Base-by-base conservation (phyloP, 2,329 filamentous ascomycete species). In the Clarireedia hainanense region DNA sequence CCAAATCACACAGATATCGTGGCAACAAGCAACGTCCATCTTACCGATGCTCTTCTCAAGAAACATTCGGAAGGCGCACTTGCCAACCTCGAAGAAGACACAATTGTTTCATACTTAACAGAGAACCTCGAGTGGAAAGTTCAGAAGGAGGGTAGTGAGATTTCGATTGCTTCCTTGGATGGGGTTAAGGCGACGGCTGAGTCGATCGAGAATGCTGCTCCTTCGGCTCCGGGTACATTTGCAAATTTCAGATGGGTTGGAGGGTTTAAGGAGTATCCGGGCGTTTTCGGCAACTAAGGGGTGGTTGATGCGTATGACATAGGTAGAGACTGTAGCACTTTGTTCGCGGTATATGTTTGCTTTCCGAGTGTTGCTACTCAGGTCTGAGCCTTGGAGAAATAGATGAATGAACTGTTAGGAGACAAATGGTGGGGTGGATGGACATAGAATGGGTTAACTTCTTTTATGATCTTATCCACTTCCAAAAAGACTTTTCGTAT, bases 21-120 rank as follows among this genome's bases (percentile, higher is more conserved):
- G 64, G 26, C 73, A 17, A 70, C 71, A 5, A 70, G 70, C 20
- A 70, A 65, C 27, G 68, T 74, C 12, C 68, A 65, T 6, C 59
- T 75, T 3, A 73, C 71, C 1, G 63, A 67, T 1, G 67, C 65
- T 20, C 60, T 75, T 5, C 49, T 70, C 27, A 30, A 27, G 6
- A 48, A 66, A 49, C 64, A 69, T 12, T 56, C 63, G 4, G 61
- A 61, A 15, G 64, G 63, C 2, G 53, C 61, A 14, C 51, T 69
- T 12, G 42, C 58, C 5, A 61, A 63, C 17, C 53, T 70, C 6
- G 58, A 67, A 20, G 51, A 60, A 5, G 63, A 61, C 9, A 60
- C 61, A 3, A 67, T 70, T 20, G 57, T 64, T 24, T 57, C 61
- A 9, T 68, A 62, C 47, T 51, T 68, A 45, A 59, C 59, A 23